These are phyloP conservation scores for Alternaria novae-zelandiae DNA, from an alignment of 2,329 filamentous ascomycete genomes.

Conservation along the genomic window DNA sequence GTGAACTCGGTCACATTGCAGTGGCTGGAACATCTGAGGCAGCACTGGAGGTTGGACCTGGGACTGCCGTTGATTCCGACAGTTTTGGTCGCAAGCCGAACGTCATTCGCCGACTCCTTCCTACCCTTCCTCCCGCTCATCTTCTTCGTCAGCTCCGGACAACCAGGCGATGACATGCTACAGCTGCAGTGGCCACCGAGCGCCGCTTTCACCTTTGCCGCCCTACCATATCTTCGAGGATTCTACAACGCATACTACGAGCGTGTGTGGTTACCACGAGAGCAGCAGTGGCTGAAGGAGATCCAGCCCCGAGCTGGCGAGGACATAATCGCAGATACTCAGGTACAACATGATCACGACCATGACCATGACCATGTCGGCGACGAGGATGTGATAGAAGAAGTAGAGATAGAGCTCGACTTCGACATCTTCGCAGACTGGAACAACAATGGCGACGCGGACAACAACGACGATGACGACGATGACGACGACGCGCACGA, in stretches of 20 bases:
- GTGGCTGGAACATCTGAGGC: constrained; percentile 35
- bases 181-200: constrained; percentile 71
- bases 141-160: constrained; percentile 63
- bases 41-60: constrained; percentile 61
- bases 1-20: constrained; percentile 41
- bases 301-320: constrained; percentile 63
- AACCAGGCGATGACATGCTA: constrained; percentile 50
- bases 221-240: constrained; percentile 69
- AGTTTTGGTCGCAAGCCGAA: constrained; percentile 70
- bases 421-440: constrained; percentile 55
- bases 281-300: constrained; percentile 67
- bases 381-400: constrained; percentile 56
- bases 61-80: constrained; percentile 73
- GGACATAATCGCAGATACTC: constrained; percentile 22
- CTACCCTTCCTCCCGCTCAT: constrained; percentile 68
- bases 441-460: constrained; percentile 41
- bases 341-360: constrained; percentile 24
- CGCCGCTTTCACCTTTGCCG: constrained; percentile 69
- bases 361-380: constrained; percentile 41
- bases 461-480: constrained; percentile 37
- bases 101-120: constrained; percentile 67
- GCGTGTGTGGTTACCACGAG: constrained; percentile 62
- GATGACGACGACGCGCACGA: constrained; percentile 49
- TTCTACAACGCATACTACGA: constrained; percentile 70
- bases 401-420: constrained; percentile 52